Base-by-base conservation (phyloP, 2,329 filamentous ascomycete genomes). In the Metarhizium robertsii region DNA sequence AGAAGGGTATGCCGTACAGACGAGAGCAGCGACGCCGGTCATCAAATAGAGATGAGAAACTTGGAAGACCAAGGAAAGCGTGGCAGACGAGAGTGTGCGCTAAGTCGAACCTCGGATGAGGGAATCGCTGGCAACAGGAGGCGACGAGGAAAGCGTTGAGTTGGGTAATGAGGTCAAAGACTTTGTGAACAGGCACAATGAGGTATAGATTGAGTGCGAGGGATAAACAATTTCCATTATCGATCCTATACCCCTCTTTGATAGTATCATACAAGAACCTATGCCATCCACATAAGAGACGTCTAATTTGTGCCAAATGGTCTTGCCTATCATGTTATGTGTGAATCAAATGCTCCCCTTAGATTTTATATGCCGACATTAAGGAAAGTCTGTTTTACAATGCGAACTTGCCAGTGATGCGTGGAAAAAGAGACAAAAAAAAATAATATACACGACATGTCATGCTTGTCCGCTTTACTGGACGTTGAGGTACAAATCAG, bases 401-500 rank as follows among this genome's bases (percentile, higher is more conserved):
- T 6, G 18, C 18, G 6, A 8, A 18, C 10, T 10, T 30, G 10
- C 45, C 3, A 20, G 8, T 6, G 10, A 48, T 48, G 20, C 25
- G 4, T 29, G 18, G 20, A 4, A 48, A 48, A 30, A 11, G 18
- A 30, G 13, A 30, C 2, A 4, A 4, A 4, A 25, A 25, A 25
- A 25, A 25, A 25, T 25, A 25, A 25, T 25, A 25, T 25, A 25
- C 25, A 25, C 25, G 25, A 25, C 25, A 4, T 3, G 25, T 14
- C 11, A 48, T 30, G 25, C 8, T 11, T 29, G 25, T 48, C 13
- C 6, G 25, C 4, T 47, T 61, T 58, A 82, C 58, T 76, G 74
- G 58, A 84, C 79, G 60, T 79, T 78, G 61, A 84, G 64, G 60
- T 79, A 85, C 57, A 89, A 64, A 65, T 88, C 84, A 30, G 85